These are phyloP conservation scores for Talaromyces sp. DNA, from an alignment of 2,329 filamentous ascomycete species.

Conservation along the genomic window DNA sequence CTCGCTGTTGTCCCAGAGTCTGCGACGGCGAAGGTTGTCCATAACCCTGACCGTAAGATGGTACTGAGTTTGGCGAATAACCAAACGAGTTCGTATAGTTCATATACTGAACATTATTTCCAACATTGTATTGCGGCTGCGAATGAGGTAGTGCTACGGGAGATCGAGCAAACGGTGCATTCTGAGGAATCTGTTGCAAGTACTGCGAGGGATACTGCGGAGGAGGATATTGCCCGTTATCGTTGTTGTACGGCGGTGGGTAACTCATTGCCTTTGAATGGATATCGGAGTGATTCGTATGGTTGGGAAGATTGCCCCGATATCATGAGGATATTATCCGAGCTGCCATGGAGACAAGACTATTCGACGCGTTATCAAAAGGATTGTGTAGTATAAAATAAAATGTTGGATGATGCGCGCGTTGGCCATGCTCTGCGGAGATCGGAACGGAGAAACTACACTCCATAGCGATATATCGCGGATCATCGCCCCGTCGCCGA, in stretches of 20 bases:
- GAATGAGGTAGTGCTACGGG: constrained; percentile 19
- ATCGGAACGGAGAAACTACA: constrained; percentile 19
- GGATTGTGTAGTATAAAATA: background rate
- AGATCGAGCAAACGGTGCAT: constrained; percentile 23
- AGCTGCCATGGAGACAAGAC: constrained; percentile 11
- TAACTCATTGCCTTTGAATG: constrained; percentile 40
- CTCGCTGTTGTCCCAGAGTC: constrained; percentile 19
- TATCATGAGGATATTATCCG: constrained; percentile 1
- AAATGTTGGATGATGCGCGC: constrained; percentile 5
- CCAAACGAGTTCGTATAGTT: constrained; percentile 35
- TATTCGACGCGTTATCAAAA: background rate
- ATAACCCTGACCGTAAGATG: constrained; percentile 30
- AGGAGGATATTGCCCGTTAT: constrained; percentile 25
- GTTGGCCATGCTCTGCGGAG: background rate
- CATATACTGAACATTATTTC: constrained; percentile 28
- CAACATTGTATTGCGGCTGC: constrained; percentile 35
- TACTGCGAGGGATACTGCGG: constrained; percentile 37
- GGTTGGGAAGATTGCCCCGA: background rate
- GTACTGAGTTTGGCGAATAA: constrained; percentile 34
- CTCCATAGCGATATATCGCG: constrained; percentile 3
- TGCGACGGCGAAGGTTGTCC: constrained; percentile 28
- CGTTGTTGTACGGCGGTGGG: constrained; percentile 36
- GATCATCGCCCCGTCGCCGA: background rate
- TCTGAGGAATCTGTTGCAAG: constrained; percentile 31
- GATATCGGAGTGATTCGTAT: constrained; percentile 11